phyloP scores from a whole-genome alignment of 179 eudicot genomes.

The Patellifolia procumbens region DNA sequence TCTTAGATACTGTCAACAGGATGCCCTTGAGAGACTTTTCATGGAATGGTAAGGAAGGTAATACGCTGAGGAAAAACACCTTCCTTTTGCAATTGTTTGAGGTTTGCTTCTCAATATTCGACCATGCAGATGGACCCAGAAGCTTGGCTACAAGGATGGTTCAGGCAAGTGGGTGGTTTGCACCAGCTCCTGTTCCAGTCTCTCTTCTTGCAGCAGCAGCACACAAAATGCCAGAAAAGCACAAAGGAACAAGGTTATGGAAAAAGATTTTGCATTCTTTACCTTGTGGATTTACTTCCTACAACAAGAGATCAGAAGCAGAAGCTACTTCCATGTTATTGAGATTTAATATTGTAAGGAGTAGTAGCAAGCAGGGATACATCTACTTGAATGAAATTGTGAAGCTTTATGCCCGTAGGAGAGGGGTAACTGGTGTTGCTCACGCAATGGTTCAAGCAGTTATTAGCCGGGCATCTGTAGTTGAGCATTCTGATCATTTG shows the following conservation, averaged over 20 bases:
- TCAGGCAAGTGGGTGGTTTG: conserved; percentile 93
- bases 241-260: conserved; percentile 58
- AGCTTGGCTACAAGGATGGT: conserved; percentile 94
- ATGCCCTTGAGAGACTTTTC: conserved; percentile 68
- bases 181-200: conserved; percentile 75
- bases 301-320: conserved; percentile 66
- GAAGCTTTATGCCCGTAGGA: conserved; percentile 71
- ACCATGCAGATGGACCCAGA: conserved; percentile 86
- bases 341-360: conserved; percentile 80
- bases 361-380: conserved; percentile 62
- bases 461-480: conserved; percentile 46
- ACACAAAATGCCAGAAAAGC: conserved; percentile 73
- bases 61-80: conserved; percentile 55
- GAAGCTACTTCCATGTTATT: conserved; percentile 80
- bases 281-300: conserved; percentile 67
- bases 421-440: conserved; percentile 68
- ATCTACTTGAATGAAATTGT: conserved; percentile 65
- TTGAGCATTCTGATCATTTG: conserved; percentile 60
- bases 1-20: conserved; percentile 82
- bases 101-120: conserved; percentile 95
- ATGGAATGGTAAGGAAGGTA: conserved; percentile 64
- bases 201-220: conserved; percentile 76
- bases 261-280: conserved; percentile 54
- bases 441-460: conserved; percentile 82
- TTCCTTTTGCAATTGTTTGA: conserved; percentile 89